These are phyloP conservation scores for Xerocomellus intermedius DNA, from an alignment of 768 basidiomycete genomes.

Conservation along the genomic window DNA sequence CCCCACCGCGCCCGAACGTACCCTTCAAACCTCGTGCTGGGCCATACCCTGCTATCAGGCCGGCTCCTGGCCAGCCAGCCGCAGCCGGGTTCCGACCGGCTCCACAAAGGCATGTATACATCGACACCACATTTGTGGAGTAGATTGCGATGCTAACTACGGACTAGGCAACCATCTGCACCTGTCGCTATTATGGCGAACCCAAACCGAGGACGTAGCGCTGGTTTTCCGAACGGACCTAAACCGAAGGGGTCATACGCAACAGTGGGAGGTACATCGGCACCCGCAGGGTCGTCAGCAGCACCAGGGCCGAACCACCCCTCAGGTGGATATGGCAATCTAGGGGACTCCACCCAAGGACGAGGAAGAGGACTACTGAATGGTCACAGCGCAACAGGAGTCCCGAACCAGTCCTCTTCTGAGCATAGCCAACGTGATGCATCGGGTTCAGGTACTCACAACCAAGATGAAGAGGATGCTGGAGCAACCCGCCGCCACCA, in stretches of 20 bases:
- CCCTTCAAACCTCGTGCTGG: conserved; percentile 71
- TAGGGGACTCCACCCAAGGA: conserved; percentile 1
- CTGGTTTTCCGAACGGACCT: conserved; percentile 13
- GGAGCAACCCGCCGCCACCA: neutral
- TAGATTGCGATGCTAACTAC: neutral
- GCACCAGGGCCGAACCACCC: neutral
- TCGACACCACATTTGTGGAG: neutral
- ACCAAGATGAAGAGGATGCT: conserved; percentile 3
- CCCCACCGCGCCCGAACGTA: conserved; percentile 44
- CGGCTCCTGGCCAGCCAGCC: conserved; percentile 50
- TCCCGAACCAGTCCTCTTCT: neutral
- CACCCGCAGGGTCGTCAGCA: neutral
- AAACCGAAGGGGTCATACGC: conserved; percentile 12
- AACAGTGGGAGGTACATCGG: neutral
- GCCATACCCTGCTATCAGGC: conserved; percentile 59
- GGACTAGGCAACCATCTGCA: conserved; percentile 34
- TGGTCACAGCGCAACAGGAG: neutral
- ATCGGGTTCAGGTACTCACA: neutral
- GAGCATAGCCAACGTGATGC: neutral
- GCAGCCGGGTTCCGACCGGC: conserved; percentile 69
- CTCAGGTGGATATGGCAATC: neutral
- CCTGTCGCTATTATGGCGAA: conserved; percentile 76
- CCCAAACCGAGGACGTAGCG: conserved; percentile 51
- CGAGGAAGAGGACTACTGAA: conserved; percentile 12
- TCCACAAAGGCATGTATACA: conserved; percentile 22